phyloP scores from a whole-genome alignment of 805 yeast genomes.

The Saccharomycopsis guyanensis region DNA sequence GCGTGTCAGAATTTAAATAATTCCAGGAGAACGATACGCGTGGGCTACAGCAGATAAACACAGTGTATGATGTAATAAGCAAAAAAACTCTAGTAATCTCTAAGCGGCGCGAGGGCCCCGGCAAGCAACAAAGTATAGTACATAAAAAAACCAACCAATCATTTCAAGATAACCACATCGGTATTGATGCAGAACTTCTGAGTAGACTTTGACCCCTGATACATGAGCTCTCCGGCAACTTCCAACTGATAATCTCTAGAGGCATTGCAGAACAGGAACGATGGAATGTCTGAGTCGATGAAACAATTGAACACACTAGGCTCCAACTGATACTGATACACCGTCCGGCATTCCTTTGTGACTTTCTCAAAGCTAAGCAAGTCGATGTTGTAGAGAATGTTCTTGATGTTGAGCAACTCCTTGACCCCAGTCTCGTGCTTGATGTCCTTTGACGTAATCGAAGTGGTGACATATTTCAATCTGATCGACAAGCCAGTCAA shows the following conservation, averaged over 20 bases:
- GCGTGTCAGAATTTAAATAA: neutral
- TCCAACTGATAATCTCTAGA: conserved; percentile 13
- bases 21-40: too few species aligned
- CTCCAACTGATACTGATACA: conserved; percentile 9
- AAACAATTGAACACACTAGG: conserved; percentile 4
- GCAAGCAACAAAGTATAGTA: too few species aligned
- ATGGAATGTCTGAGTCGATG: conserved; percentile 10
- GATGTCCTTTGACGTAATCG: neutral
- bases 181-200: conserved; percentile 7
- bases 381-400: conserved; percentile 5
- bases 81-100: too few species aligned
- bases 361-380: conserved; percentile 3
- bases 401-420: neutral
- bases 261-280: conserved; percentile 15
- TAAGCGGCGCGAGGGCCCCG: too few species aligned
- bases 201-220: conserved; percentile 3
- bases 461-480: neutral
- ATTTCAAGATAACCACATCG: conserved; percentile 9
- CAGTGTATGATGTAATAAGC: too few species aligned
- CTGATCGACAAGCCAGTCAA: neutral
- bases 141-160: neutral
- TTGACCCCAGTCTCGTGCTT: neutral
- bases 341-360: conserved; percentile 5
- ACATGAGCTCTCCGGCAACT: conserved; percentile 4
- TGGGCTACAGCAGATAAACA: too few species aligned